A percentile compares a stretch with the other conserved stretches of the same genome.
Conservation (phyloP, 768 basidiomycete genomes). For the Cystofilobasidium bisporidii region DNA sequence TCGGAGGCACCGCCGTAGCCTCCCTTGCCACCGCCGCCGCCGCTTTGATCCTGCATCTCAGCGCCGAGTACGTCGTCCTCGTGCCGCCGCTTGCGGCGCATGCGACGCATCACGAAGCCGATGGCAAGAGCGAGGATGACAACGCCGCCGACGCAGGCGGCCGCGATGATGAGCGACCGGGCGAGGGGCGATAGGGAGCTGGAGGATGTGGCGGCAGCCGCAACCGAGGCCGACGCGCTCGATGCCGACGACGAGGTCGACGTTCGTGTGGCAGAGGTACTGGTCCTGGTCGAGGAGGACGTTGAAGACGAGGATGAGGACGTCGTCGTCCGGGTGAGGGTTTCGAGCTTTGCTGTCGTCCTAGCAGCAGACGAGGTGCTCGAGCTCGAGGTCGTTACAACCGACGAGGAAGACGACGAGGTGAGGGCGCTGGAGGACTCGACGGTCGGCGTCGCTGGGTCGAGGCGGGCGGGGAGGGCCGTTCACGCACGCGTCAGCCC, state of each 20-base stretch:
- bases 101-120: slow-evolving; percentile 19
- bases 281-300: not conserved
- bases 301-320: not conserved
- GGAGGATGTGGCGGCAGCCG: not conserved
- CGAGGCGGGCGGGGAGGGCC: no score
- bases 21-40: not conserved
- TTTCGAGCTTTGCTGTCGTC: not conserved
- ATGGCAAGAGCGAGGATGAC: slow-evolving; percentile 13
- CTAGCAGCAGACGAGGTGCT: not conserved
- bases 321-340: not conserved
- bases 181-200: slow-evolving; percentile 10
- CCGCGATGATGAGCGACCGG: slow-evolving; percentile 15
- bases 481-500: no score
- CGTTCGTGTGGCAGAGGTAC: not conserved
- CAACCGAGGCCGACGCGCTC: not conserved
- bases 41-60: not conserved
- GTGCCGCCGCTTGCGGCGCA: slow-evolving; percentile 12
- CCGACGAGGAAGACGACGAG: not conserved
- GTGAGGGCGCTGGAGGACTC: not conserved
- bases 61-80: slow-evolving; percentile 4
- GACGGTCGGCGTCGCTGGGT: no score
- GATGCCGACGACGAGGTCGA: not conserved
- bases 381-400: not conserved
- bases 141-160: slow-evolving; percentile 6
- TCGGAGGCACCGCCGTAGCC: not conserved